Evolutionary conservation across 2,329 filamentous ascomycete species (phyloP), one percentile per base, ranked within the genome.

Genomic region (Aspergillus sp.): DNA sequence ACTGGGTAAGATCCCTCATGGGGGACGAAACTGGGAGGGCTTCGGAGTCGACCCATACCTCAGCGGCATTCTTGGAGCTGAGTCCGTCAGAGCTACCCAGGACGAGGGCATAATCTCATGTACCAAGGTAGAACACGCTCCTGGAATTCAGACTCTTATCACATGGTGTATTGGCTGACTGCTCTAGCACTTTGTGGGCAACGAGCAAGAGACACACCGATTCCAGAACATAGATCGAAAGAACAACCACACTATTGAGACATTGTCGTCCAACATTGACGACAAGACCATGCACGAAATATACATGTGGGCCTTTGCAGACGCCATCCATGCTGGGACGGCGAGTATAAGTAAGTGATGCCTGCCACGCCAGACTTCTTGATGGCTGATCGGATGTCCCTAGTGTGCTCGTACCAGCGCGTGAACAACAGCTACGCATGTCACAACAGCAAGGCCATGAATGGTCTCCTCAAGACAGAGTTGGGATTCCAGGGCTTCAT

Each of bases 361-460:
- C 27, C 3, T 31, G 2, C 27, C 27, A 31, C 9, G 27, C 8
- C 8, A 31, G 3, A 31, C 9, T 31, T 31, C 3, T 9, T 31
- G 9, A 25, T 25, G 27, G 9, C 27, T 31, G 9, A 31, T 31
- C 27, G 4, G 27, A 31, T 31, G 0, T 83, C 81, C 0, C 72
- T 88, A 43, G 89, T 89, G 87, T 89, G 86, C 62, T 75, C 70
- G 0, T 79, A 79, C 49, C 66, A 79, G 63, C 87, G 90, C 64
- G 70, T 92, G 73, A 95, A 96, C 79, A 91, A 91, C 74, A 90
- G 86, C 5, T 91, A 92, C 62, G 82, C 74, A 19, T 93, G 90
- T 74, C 88, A 93, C 67, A 93, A 95, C 78, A 90, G 87, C 49
- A 87, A 90, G 70, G 76, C 88, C 5, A 77, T 91, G 61, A 95